Percentiles rank a stretch among this genome's conserved stretches.
These are phyloP conservation scores for Phialocephala subalpina DNA, from an alignment of 2,329 filamentous ascomycete genomes.

Conservation along the genomic window DNA sequence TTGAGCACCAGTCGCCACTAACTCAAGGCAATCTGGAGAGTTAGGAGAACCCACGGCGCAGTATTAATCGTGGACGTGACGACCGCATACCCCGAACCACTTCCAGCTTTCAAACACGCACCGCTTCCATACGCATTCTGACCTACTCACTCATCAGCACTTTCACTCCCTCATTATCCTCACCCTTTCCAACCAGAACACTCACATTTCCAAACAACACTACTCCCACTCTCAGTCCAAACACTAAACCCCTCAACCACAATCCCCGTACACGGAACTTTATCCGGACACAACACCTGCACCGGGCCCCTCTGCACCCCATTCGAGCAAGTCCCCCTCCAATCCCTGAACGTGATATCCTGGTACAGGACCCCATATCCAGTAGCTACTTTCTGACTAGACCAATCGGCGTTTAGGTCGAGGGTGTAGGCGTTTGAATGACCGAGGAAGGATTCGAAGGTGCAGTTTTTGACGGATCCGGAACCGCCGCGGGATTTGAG, in stretches of 20 bases:
- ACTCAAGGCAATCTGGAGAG: background rate
- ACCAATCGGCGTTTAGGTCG: constrained; percentile 63
- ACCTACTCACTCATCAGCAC: background rate
- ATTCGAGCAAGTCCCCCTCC: constrained; percentile 61
- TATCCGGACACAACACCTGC: constrained; percentile 58
- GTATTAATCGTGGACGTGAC: constrained; percentile 24
- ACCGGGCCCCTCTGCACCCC: constrained; percentile 61
- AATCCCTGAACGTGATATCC: constrained; percentile 62
- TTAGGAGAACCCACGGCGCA: constrained; percentile 15
- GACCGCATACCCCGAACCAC: constrained; percentile 13
- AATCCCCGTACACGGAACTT: constrained; percentile 60
- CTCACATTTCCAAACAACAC: constrained; percentile 53
- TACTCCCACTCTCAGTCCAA: constrained; percentile 55
- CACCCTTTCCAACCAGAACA: background rate
- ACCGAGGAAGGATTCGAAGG: constrained; percentile 66
- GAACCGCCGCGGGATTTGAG: constrained; percentile 67
- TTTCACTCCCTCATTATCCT: background rate
- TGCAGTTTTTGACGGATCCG: constrained; percentile 58
- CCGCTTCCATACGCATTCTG: constrained; percentile 57
- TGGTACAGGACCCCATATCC: constrained; percentile 60
- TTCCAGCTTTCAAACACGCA: constrained; percentile 46
- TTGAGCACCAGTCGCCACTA: too few species aligned
- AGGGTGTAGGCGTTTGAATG: constrained; percentile 64
- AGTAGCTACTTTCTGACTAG: constrained; percentile 14
- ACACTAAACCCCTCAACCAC: constrained; percentile 59